Percentiles rank a stretch among this genome's conserved stretches.
phyloP scores from a whole-genome alignment of 2,329 filamentous ascomycete genomes.

The Colletotrichum lupini region DNA sequence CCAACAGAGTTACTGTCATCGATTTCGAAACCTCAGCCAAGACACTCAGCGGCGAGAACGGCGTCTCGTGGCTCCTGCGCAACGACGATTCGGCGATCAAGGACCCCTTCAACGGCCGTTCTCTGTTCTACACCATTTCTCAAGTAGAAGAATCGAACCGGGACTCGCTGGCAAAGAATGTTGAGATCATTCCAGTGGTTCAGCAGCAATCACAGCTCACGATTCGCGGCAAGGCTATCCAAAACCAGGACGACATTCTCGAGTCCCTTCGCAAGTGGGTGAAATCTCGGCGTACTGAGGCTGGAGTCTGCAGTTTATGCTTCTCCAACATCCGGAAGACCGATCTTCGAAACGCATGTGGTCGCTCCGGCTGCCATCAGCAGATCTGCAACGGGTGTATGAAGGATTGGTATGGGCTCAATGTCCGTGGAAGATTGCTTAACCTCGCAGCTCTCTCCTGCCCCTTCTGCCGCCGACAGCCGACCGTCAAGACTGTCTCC shows the following conservation, averaged over 20 bases:
- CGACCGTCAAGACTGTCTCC: slow-evolving; percentile 49
- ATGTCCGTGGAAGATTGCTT: slow-evolving; percentile 54
- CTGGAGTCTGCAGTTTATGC: slow-evolving; percentile 57
- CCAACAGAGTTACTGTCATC: slow-evolving; percentile 48
- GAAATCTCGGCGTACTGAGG: slow-evolving; percentile 48
- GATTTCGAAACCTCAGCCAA: slow-evolving; percentile 50
- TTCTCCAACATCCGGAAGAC: slow-evolving; percentile 51
- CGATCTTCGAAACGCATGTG: slow-evolving; percentile 55
- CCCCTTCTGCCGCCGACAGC: slow-evolving; percentile 60
- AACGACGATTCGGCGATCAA: slow-evolving; percentile 50
- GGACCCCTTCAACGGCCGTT: slow-evolving; percentile 50
- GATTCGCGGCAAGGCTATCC: slow-evolving; percentile 53
- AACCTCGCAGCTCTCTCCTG: slow-evolving; percentile 60
- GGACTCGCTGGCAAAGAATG: slow-evolving; percentile 47
- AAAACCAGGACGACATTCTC: slow-evolving; percentile 50
- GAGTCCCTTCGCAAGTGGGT: slow-evolving; percentile 50
- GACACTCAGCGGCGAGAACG: slow-evolving; percentile 53
- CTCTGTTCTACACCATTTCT: slow-evolving; percentile 52
- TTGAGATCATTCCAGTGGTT: slow-evolving; percentile 47
- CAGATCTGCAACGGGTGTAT: slow-evolving; percentile 54
- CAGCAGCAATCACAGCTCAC: slow-evolving; percentile 40
- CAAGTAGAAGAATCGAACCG: slow-evolving; percentile 45
- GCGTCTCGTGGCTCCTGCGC: slow-evolving; percentile 54
- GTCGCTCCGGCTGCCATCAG: slow-evolving; percentile 56
- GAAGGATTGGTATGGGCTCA: slow-evolving; percentile 58